A percentile compares a stretch with the other conserved stretches of the same genome.
phyloP scores from a whole-genome alignment of 2,329 filamentous ascomycete species.

The Aspergillus brasiliensis region DNA sequence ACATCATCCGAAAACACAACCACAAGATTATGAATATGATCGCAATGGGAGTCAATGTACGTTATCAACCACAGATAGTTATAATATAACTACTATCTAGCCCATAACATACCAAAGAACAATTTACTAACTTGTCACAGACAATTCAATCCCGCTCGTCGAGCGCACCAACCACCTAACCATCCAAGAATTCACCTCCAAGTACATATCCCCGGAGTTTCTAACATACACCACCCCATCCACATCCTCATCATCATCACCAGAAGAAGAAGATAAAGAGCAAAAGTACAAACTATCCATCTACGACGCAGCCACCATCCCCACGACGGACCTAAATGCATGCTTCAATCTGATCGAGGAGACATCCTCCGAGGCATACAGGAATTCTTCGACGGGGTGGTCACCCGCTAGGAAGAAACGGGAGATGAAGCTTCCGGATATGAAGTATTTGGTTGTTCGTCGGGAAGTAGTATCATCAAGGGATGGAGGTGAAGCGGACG shows the following conservation, averaged over 20 bases:
- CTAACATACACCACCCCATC: background rate
- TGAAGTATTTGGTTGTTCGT: constrained; percentile 59
- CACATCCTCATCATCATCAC: constrained; percentile 2
- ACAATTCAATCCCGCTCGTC: constrained; percentile 36
- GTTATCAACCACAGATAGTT: background rate
- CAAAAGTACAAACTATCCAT: constrained; percentile 29
- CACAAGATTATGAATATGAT: background rate
- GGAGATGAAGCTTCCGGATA: constrained; percentile 61
- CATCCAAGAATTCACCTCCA: constrained; percentile 40
- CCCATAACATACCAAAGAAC: background rate
- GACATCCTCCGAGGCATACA: constrained; percentile 58
- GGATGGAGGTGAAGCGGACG: background rate
- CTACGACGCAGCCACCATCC: constrained; percentile 41
- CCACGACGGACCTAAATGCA: constrained; percentile 44
- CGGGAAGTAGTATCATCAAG: background rate
- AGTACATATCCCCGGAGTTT: constrained; percentile 31
- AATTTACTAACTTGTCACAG: too few species aligned
- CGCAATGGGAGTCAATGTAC: background rate
- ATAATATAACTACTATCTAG: background rate
- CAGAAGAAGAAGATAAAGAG: background rate
- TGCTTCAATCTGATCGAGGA: constrained; percentile 57
- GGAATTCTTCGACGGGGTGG: constrained; percentile 57
- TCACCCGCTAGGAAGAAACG: constrained; percentile 53
- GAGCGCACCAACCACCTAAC: constrained; percentile 47
- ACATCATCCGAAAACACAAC: background rate